Conservation (phyloP, 2,329 filamentous ascomycete genomes). For the Penicillium sp. region DNA sequence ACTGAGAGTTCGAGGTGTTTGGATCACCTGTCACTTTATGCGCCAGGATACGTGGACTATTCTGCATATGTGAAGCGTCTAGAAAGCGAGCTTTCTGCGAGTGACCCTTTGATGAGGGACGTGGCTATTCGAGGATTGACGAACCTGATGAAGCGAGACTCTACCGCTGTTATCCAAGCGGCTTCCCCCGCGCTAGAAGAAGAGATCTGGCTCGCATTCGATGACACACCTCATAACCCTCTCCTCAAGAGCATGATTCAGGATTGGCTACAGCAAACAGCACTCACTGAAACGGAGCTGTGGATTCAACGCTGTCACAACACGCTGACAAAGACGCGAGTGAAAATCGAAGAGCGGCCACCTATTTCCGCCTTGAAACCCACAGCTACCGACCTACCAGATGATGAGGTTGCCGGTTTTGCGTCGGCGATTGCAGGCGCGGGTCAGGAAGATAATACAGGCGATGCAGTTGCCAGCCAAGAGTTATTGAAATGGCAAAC, state of each 20-base stretch:
- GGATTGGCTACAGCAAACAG: conserved; percentile 93
- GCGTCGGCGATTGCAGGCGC: conserved; percentile 71
- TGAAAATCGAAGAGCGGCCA: conserved; percentile 60
- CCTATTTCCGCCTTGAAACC: conserved; percentile 44
- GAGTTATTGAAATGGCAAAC: conserved; percentile 96
- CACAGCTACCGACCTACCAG: conserved; percentile 77
- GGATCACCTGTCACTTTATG: conserved; percentile 91
- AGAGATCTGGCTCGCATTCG: conserved; percentile 87
- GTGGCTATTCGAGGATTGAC: conserved; percentile 87
- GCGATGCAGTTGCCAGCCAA: conserved; percentile 65
- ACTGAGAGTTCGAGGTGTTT: conserved; percentile 80
- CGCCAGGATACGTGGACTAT: conserved; percentile 85
- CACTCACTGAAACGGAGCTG: conserved; percentile 74
- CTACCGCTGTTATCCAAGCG: conserved; percentile 77
- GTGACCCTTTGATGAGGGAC: conserved; percentile 71
- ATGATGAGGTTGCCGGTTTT: conserved; percentile 97
- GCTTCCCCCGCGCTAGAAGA: conserved; percentile 83
- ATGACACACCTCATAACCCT: conserved; percentile 74
- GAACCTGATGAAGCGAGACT: conserved; percentile 92
- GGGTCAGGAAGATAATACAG: conserved; percentile 61
- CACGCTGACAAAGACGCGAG: conserved; percentile 84
- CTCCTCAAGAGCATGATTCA: conserved; percentile 84
- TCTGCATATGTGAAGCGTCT: conserved; percentile 79
- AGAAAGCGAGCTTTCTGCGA: conserved; percentile 76
- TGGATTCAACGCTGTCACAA: conserved; percentile 91